These are phyloP conservation scores for Talaromyces wortmannii DNA, from an alignment of 495 filamentous ascomycete species.

Conservation along the genomic window DNA sequence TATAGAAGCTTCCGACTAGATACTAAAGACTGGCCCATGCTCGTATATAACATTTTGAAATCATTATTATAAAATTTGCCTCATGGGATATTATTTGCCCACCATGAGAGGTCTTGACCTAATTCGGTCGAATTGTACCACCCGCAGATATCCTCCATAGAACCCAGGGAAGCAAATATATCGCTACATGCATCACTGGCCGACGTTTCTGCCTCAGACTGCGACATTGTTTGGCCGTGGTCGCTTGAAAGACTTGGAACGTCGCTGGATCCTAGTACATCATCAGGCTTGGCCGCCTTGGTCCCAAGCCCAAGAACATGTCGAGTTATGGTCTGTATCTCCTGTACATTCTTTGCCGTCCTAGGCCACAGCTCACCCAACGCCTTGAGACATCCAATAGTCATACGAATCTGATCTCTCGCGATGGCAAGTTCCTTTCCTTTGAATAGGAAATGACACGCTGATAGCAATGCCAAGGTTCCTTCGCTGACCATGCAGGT, in stretches of 20 bases:
- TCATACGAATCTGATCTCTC: conserved; percentile 25
- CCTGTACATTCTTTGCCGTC: conserved; percentile 61
- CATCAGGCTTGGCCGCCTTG: not conserved
- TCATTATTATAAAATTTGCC: too few species aligned
- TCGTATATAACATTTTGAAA: too few species aligned
- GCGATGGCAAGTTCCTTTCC: conserved; percentile 16
- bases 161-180: conserved; percentile 8
- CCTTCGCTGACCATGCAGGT: conserved; percentile 27
- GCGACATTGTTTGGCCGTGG: not conserved
- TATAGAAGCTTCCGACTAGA: too few species aligned
- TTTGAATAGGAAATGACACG: conserved; percentile 15
- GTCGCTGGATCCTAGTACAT: conserved; percentile 4
- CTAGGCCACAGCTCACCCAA: conserved; percentile 21
- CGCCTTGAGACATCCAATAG: conserved; percentile 21
- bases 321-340: conserved; percentile 69
- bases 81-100: too few species aligned
- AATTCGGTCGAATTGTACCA: conserved; percentile 9
- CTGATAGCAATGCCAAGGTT: conserved; percentile 20
- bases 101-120: too few species aligned
- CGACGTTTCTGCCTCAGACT: conserved; percentile 4
- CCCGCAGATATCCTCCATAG: conserved; percentile 14
- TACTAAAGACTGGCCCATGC: too few species aligned
- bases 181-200: conserved; percentile 7
- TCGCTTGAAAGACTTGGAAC: conserved; percentile 2
- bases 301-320: conserved; percentile 25